Conservation (phyloP, 176 grass and related monocot species). For the Bromus sterilis region DNA sequence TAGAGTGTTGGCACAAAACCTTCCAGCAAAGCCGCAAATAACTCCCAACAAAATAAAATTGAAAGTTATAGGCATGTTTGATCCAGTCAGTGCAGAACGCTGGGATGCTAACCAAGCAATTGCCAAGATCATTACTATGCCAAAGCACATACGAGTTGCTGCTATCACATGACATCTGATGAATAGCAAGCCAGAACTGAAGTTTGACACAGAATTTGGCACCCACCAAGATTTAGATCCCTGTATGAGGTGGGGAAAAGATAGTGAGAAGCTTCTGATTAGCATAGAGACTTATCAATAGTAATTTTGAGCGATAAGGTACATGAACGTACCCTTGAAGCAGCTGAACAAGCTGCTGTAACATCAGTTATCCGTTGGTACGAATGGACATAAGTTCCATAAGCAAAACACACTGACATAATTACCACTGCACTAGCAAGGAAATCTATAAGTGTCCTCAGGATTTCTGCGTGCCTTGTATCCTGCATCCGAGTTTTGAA, state of each 20-base stretch:
- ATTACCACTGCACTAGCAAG: conserved; percentile 79
- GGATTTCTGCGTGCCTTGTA: conserved; percentile 45
- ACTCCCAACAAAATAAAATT: conserved; percentile 62
- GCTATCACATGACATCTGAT: conserved; percentile 73
- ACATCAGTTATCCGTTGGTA: conserved; percentile 73
- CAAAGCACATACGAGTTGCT: conserved; percentile 58
- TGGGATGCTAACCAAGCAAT: conserved; percentile 65
- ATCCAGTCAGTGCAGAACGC: conserved; percentile 42
- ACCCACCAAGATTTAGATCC: conserved; percentile 83
- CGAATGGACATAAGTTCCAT: conserved; percentile 69
- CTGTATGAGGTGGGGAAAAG: conserved; percentile 27
- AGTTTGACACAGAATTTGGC: conserved; percentile 65
- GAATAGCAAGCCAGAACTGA: conserved; percentile 52
- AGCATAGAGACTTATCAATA: neutral
- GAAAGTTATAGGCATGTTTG: conserved; percentile 89
- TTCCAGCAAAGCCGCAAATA: conserved; percentile 75
- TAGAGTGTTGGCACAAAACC: conserved; percentile 66
- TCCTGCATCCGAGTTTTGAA: conserved; percentile 76
- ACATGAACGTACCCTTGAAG: conserved; percentile 43
- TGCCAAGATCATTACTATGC: conserved; percentile 76
- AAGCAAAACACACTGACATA: conserved; percentile 68
- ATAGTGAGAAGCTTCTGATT: neutral
- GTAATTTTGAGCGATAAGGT: neutral
- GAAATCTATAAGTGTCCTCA: conserved; percentile 71
- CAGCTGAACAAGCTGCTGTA: conserved; percentile 47